A percentile compares a stretch with the other conserved stretches of the same genome.
Evolutionary conservation across 495 filamentous ascomycete species (phyloP).

Genomic region (Trichocladium antarcticum): DNA sequence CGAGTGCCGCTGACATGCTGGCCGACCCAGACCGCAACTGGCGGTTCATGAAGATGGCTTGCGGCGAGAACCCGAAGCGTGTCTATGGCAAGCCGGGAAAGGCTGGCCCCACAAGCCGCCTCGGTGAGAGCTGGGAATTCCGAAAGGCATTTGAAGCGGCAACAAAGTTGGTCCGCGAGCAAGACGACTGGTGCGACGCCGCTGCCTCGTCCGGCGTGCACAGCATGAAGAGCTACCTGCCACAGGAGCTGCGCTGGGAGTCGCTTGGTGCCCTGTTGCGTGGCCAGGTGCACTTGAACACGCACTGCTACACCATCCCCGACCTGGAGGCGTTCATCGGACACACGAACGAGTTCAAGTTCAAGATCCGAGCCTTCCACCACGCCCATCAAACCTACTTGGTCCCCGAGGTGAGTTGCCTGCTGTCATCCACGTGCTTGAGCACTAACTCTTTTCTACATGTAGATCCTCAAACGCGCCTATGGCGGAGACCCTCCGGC

Average conservation of each 20-base stretch:
- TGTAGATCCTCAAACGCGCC: constrained; percentile 41
- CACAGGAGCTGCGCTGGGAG: constrained; percentile 47
- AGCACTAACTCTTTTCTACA: background rate
- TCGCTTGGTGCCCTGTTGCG: constrained; percentile 47
- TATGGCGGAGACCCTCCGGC: constrained; percentile 37
- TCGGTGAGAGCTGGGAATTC: constrained; percentile 54
- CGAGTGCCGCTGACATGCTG: constrained; percentile 37
- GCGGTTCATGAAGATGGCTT: constrained; percentile 63
- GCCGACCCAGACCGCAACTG: constrained; percentile 40
- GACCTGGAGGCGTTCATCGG: constrained; percentile 53
- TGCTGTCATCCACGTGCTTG: too few species aligned
- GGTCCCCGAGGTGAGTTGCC: constrained; percentile 39
- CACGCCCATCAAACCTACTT: constrained; percentile 52
- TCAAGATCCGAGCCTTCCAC: constrained; percentile 50
- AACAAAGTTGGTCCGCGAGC: constrained; percentile 37
- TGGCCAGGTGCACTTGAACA: constrained; percentile 51
- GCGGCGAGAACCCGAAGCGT: constrained; percentile 52
- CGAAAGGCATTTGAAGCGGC: constrained; percentile 51
- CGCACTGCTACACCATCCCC: constrained; percentile 55
- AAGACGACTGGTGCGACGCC: constrained; percentile 49
- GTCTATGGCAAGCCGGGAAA: constrained; percentile 39
- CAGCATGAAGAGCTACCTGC: constrained; percentile 34
- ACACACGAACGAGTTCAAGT: constrained; percentile 56
- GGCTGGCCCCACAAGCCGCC: constrained; percentile 34
- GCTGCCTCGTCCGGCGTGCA: constrained; percentile 35